These are phyloP conservation scores for Daldinia childiae DNA, from an alignment of 495 filamentous ascomycete species.

Conservation along the genomic window DNA sequence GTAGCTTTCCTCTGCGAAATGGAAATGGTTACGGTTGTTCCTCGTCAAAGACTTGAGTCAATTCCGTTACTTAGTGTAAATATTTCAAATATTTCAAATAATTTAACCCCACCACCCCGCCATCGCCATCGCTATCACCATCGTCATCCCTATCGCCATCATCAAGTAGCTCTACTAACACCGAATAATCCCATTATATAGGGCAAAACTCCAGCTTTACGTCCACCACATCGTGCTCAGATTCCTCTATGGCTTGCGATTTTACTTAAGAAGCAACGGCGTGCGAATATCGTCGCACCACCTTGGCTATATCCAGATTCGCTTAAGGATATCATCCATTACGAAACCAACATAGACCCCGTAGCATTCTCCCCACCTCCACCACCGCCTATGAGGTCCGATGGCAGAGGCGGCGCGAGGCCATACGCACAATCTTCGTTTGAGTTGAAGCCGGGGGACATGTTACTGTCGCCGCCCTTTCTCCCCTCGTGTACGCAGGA, in stretches of 20 bases:
- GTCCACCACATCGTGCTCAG: conserved; percentile 80
- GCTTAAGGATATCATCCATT: conserved; percentile 76
- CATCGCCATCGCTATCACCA: conserved; percentile 8
- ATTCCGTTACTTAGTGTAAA: conserved; percentile 85
- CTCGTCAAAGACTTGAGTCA: conserved; percentile 87
- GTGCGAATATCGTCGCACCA: conserved; percentile 92
- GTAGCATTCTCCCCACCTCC: conserved; percentile 79
- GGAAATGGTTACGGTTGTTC: conserved; percentile 91
- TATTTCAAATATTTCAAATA: conserved; percentile 8
- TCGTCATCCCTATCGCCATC: neutral
- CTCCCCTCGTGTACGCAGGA: conserved; percentile 66
- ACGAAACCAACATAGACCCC: conserved; percentile 74
- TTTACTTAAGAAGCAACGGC: conserved; percentile 91
- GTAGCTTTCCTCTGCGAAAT: conserved; percentile 97
- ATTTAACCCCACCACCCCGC: conserved; percentile 31
- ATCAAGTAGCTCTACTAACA: conserved; percentile 14
- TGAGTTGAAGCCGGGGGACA: conserved; percentile 42
- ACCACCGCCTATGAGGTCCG: conserved; percentile 63
- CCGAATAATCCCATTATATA: conserved; percentile 48
- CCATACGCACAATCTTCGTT: conserved; percentile 39
- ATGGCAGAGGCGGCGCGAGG: conserved; percentile 50
- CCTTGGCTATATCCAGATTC: conserved; percentile 82
- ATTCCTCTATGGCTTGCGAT: conserved; percentile 97
- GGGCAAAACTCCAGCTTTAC: conserved; percentile 80
- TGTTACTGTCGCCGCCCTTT: conserved; percentile 66